Percentiles rank a stretch among this genome's conserved stretches.
Conservation (phyloP, 176 grass and related monocot genomes). For the Hsuehochloa calcarea region DNA sequence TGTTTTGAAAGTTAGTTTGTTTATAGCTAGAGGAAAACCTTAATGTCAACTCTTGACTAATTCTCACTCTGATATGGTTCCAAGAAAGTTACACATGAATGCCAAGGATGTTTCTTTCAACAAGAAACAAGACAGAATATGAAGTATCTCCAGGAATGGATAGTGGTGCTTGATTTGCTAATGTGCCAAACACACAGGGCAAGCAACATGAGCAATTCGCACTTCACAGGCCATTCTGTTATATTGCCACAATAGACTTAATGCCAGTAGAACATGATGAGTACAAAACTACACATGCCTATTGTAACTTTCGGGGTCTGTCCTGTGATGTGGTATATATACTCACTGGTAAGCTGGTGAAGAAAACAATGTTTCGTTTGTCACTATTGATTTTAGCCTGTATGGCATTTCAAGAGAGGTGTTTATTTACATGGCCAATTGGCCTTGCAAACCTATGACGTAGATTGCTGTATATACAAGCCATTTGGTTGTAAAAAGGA, state of each 20-base stretch:
- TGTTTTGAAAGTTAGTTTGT: background rate
- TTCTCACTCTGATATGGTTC: background rate
- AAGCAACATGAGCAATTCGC: constrained; percentile 13
- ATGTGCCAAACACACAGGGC: background rate
- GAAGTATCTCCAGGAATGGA: constrained; percentile 11
- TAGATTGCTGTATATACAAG: background rate
- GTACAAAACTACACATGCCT: background rate
- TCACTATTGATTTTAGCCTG: background rate
- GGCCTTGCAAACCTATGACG: background rate
- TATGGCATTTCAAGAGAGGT: background rate
- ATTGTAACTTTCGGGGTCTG: background rate
- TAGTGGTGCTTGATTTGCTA: constrained; percentile 5
- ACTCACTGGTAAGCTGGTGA: background rate
- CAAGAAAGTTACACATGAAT: background rate
- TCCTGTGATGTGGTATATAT: background rate
- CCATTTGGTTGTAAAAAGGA: background rate
- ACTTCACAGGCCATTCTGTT: constrained; percentile 9
- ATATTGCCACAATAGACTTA: constrained; percentile 27
- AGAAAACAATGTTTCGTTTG: background rate
- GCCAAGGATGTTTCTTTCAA: background rate
- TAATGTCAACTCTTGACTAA: background rate
- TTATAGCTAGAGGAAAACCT: background rate
- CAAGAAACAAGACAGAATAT: background rate
- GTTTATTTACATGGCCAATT: background rate
- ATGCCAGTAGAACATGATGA: constrained; percentile 9